Conservation (phyloP, 2,329 filamentous ascomycete species). For the Botrytis fabae region DNA sequence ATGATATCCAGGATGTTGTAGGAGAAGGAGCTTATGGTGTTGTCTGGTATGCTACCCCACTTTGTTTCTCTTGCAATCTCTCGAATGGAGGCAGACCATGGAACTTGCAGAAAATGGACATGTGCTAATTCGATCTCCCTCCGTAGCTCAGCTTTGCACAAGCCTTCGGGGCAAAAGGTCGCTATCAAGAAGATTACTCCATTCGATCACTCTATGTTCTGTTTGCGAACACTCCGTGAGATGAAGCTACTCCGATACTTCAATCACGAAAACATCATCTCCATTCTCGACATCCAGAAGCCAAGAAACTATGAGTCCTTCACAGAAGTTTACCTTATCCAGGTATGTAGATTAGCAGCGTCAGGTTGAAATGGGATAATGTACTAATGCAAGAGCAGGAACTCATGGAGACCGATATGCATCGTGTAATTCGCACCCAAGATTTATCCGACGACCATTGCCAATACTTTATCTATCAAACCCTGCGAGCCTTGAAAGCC, state of each 20-base stretch:
- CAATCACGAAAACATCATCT: constrained; percentile 99
- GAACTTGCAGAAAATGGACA: not conserved
- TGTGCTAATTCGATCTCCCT: constrained; percentile 16
- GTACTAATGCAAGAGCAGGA: constrained; percentile 56
- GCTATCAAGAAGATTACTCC: constrained; percentile 99
- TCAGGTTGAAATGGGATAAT: not conserved
- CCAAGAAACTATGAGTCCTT: constrained; percentile 94
- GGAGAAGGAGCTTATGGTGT: constrained; percentile 98
- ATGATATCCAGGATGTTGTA: constrained; percentile 99
- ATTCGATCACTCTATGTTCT: constrained; percentile 99
- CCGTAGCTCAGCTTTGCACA: constrained; percentile 88
- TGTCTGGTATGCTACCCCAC: constrained; percentile 68
- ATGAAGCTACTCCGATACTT: constrained; percentile 99
- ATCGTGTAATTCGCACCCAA: constrained; percentile 96
- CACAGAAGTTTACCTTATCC: constrained; percentile 97
- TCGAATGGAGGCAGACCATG: not conserved
- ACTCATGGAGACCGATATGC: constrained; percentile 99
- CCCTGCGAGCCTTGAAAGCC: constrained; percentile 91
- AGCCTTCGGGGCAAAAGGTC: constrained; percentile 96
- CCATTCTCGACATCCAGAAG: constrained; percentile 98
- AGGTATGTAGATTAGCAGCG: constrained; percentile 57
- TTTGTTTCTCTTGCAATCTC: constrained; percentile 6
- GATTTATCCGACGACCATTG: constrained; percentile 98
- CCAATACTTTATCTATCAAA: constrained; percentile 99
- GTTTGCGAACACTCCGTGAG: constrained; percentile 90